These are phyloP conservation scores for Kwoniella pini DNA, from an alignment of 768 basidiomycete species.

Conservation along the genomic window DNA sequence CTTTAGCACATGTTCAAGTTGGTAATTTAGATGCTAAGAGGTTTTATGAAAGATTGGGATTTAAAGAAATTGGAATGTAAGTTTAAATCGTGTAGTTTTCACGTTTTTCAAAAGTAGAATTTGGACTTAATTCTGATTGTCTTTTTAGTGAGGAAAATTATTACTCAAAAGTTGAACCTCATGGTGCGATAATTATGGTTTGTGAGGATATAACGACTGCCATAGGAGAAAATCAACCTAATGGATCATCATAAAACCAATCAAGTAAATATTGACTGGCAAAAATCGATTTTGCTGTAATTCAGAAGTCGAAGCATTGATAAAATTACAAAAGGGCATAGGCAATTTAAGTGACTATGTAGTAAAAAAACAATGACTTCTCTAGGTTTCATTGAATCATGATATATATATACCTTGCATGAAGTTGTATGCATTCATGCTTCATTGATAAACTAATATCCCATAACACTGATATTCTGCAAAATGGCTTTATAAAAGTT, in stretches of 20 bases:
- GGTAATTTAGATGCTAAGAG: constrained; percentile 50
- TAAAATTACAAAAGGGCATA: no score
- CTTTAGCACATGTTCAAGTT: constrained; percentile 46
- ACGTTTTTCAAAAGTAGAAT: neutral
- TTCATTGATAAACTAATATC: no score
- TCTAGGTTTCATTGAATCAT: no score
- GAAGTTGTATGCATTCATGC: no score
- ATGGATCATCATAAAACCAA: constrained; percentile 15
- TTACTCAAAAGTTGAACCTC: constrained; percentile 48
- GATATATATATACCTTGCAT: constrained; percentile 1
- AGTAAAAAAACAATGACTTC: no score
- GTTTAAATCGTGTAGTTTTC: constrained; percentile 24
- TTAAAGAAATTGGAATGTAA: constrained; percentile 47
- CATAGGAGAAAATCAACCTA: constrained; percentile 30
- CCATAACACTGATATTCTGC: no score
- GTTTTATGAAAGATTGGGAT: constrained; percentile 51
- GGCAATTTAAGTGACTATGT: no score
- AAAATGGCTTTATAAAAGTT: no score
- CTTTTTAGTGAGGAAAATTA: constrained; percentile 38
- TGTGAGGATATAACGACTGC: constrained; percentile 40
- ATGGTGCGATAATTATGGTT: constrained; percentile 43
- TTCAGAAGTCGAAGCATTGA: no score
- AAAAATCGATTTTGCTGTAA: no score
- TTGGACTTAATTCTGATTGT: neutral
- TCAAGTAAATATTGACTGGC: no score